Evolutionary conservation across 257 asterid species (phyloP), one percentile per base, ranked within the genome.

Genomic region (Craterostigma plantagineum): DNA sequence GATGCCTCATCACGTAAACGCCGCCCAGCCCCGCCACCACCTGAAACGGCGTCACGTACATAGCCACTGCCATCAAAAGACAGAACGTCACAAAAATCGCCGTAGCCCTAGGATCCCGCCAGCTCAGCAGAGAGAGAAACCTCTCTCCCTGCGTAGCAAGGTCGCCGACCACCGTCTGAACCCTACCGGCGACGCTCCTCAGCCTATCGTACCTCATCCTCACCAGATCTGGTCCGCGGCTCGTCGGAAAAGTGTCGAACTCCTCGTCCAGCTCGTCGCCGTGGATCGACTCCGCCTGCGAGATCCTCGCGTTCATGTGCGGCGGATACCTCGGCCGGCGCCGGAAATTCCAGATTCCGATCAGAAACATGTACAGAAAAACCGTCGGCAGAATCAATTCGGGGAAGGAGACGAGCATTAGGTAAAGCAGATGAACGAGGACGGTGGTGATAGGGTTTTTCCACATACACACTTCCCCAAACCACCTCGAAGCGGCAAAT

Each of bases 71-170:
- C 7, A 81, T 70, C 4, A 77, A 50, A 3, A 85, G 82, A 54
- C 93, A 85, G 58, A 75, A 72, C 1, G 92, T 68, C 34, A 85
- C 73, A n/a, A 81, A 77, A 14, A 85, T 60, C 45, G 92, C 76
- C 0, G 94, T 80, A 4, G 96, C 92, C 4, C 96, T 79, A 0
- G 96, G 96, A 44, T 84, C 96, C 18, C 93, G 39, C 93, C 96
- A 84, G 77, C 95, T 76, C 33, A 84, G 38, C 61, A 84, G 53
- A 0, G 92, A 69, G 49, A 74, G 90, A 3, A 74, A 45, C 0
- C 93, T 71, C 38, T 79, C 96, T 0, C 90, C 96, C 51, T 76
- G 92, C 0, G 82, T 76, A 10, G 96, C 93, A 8, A 84, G 37
- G n/a, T 80, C 93, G 0, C 96, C 93, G n/a, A 80, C 85, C 0